Evolutionary conservation across 2,329 filamentous ascomycete species (phyloP).

Genomic region (Aspergillus amoenus): DNA sequence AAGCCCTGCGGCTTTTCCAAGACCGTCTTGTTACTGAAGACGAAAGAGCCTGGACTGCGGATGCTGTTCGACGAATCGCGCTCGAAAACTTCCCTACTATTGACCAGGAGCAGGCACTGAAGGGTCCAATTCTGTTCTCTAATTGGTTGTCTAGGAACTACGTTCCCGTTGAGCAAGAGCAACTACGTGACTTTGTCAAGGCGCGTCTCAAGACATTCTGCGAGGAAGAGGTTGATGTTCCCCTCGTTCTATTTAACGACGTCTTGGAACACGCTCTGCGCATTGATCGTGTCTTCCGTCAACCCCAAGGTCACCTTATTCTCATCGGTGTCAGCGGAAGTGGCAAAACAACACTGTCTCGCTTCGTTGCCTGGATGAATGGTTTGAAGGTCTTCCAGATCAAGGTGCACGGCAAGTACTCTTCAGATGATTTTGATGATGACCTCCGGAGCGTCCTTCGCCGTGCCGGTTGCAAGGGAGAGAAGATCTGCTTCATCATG

Average conservation of each 20-base stretch:
- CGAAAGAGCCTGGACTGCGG: slow-evolving; percentile 92
- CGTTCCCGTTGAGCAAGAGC: slow-evolving; percentile 90
- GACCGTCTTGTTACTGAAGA: slow-evolving; percentile 94
- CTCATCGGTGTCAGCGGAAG: slow-evolving; percentile 97
- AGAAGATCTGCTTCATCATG: slow-evolving; percentile 99
- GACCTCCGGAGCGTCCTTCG: slow-evolving; percentile 92
- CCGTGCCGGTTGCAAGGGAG: slow-evolving; percentile 92
- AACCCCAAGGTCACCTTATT: slow-evolving; percentile 97
- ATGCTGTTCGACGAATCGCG: slow-evolving; percentile 81
- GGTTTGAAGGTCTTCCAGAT: slow-evolving; percentile 99
- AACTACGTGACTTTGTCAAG: slow-evolving; percentile 95
- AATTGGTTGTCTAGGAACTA: slow-evolving; percentile 99
- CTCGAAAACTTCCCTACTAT: slow-evolving; percentile 94
- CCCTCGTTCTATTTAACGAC: slow-evolving; percentile 98
- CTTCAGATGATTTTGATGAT: slow-evolving; percentile 97
- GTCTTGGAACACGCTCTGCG: slow-evolving; percentile 96
- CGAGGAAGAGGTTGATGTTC: slow-evolving; percentile 98
- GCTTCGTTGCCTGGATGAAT: slow-evolving; percentile 99
- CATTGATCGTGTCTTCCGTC: slow-evolving; percentile 97
- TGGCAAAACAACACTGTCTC: slow-evolving; percentile 95
- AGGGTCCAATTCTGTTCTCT: slow-evolving; percentile 93
- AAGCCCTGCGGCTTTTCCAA: slow-evolving; percentile 93
- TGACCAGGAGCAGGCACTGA: slow-evolving; percentile 82
- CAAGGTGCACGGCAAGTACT: slow-evolving; percentile 99
- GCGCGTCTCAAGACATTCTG: slow-evolving; percentile 97